Evolutionary conservation across 352 stramenopile genomes (phyloP).

Genomic region (Hyaloperonospora brassicae): DNA sequence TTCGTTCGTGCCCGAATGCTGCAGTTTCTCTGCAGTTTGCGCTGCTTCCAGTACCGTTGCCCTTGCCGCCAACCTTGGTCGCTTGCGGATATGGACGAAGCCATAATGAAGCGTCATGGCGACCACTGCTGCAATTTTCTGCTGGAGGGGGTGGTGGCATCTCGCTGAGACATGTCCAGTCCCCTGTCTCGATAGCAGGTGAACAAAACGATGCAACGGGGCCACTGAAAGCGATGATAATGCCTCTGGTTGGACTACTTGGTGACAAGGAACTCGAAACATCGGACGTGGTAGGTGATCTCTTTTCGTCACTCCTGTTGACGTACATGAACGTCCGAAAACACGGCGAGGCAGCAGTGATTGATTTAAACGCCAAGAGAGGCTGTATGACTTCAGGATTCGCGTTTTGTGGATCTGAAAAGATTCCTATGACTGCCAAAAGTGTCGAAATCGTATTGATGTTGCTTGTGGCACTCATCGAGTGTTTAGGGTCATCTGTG

Average conservation of each 20-base stretch:
- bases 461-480: constrained; percentile 62
- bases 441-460: constrained; percentile 53
- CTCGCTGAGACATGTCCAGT: constrained; percentile 20
- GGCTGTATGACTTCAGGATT: constrained; percentile 4
- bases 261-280: constrained; percentile 53
- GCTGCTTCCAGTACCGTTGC: constrained; percentile 43
- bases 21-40: constrained; percentile 43
- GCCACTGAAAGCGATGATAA: constrained; percentile 32
- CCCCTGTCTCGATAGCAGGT: background rate
- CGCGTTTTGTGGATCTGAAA: constrained; percentile 30
- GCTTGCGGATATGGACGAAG: constrained; percentile 27
- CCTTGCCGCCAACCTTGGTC: constrained; percentile 25
- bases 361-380: constrained; percentile 2
- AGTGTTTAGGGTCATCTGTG: constrained; percentile 62
- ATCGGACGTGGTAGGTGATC: constrained; percentile 55
- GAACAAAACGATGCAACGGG: constrained; percentile 12
- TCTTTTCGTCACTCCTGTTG: constrained; percentile 69
- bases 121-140: constrained; percentile 43
- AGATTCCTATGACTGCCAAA: constrained; percentile 24
- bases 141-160: constrained; percentile 56
- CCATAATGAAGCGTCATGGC: constrained; percentile 21
- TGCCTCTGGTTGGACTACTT: constrained; percentile 48
- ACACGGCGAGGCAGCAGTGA: background rate
- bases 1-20: constrained; percentile 35
- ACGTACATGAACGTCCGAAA: constrained; percentile 70